phyloP scores from a whole-genome alignment of 192 early-diverging fungal species.

The Fimicolochytrium jonesii region DNA sequence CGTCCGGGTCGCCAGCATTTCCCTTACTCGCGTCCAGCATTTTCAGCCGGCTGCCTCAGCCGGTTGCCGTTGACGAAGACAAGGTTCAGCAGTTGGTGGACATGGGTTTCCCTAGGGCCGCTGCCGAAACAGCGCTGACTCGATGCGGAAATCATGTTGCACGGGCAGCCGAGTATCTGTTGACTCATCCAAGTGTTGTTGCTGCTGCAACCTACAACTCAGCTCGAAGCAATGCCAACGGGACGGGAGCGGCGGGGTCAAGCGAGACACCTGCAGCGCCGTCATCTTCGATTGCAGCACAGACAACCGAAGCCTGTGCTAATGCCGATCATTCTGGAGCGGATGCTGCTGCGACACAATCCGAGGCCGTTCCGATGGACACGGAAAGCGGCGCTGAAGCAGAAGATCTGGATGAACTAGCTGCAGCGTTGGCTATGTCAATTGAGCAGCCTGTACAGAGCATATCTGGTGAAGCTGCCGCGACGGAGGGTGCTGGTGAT shows the following conservation, averaged over 20 bases:
- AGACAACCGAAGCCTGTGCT: slow-evolving; percentile 14
- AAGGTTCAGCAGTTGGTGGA: slow-evolving; percentile 69
- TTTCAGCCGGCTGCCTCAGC: slow-evolving; percentile 4
- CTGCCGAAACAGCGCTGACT: slow-evolving; percentile 73
- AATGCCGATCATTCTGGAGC: slow-evolving; percentile 31
- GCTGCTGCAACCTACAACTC: slow-evolving; percentile 33
- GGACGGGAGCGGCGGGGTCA: slow-evolving; percentile 37
- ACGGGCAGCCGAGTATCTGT: slow-evolving; percentile 80
- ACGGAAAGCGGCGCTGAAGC: slow-evolving; percentile 6
- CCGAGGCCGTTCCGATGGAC: not conserved
- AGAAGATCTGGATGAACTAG: slow-evolving; percentile 11
- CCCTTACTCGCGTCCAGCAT: slow-evolving; percentile 20
- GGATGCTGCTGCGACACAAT: slow-evolving; percentile 11
- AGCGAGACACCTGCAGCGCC: slow-evolving; percentile 21
- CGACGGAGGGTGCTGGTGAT: not conserved
- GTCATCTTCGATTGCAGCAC: slow-evolving; percentile 16
- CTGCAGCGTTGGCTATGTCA: slow-evolving; percentile 26
- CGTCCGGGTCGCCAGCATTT: not conserved
- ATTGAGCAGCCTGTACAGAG: slow-evolving; percentile 3
- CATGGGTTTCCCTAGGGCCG: slow-evolving; percentile 81
- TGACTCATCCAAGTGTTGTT: slow-evolving; percentile 64
- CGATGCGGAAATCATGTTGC: slow-evolving; percentile 72
- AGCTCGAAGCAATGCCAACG: too few species aligned
- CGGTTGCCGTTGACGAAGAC: slow-evolving; percentile 52
- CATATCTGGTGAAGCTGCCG: not conserved